Evolutionary conservation across 2,329 filamentous ascomycete genomes (phyloP), one percentile per base, ranked within the genome.

Genomic region (Colletotrichum euphorbiae): DNA sequence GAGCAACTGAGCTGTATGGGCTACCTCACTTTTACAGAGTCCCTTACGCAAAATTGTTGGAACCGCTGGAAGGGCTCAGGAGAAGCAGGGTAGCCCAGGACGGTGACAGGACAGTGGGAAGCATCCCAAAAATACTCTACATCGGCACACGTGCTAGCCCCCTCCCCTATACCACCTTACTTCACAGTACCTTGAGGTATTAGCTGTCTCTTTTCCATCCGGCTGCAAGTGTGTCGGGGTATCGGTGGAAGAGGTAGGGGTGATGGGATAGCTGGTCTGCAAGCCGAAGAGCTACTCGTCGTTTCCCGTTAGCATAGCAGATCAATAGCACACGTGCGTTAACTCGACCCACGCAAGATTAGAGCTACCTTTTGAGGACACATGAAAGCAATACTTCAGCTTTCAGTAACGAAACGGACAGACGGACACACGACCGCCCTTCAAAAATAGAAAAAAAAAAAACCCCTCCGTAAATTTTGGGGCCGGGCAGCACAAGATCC

Each of bases 31-130:
- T 38, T 38, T 38, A 13, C 24, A 24, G 24, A 24, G 24, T 5
- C 4, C 8, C 36, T 15, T 31, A 19, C 58, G 15, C 24, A 36
- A 52, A 9, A 52, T 21, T 52, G 48, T 21, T 52, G 48, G 21
- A 48, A n/a, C 38, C 38, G 52, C 38, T 42, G 36, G 6, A 42
- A 38, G 36, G 33, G 3, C n/a, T 11, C 12, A 52, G 28, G 7
- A 38, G 51, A 9, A 54, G 51, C 31, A 36, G 36, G 52, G 21
- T 43, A 54, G 54, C 36, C 59, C 60, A 40, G 42, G 42, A 50
- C 57, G 48, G 11, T 60, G 62, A 66, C 31, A 54, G 45, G 46
- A 54, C 62, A 54, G 62, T 46, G 56, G 38, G 56, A 60, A 60
- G 54, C 24, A 24, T 24, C 24, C 24, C 24, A 46, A n/a, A 46